phyloP scores from a whole-genome alignment of 2,329 filamentous ascomycete species.

The Emmonsia crescens region DNA sequence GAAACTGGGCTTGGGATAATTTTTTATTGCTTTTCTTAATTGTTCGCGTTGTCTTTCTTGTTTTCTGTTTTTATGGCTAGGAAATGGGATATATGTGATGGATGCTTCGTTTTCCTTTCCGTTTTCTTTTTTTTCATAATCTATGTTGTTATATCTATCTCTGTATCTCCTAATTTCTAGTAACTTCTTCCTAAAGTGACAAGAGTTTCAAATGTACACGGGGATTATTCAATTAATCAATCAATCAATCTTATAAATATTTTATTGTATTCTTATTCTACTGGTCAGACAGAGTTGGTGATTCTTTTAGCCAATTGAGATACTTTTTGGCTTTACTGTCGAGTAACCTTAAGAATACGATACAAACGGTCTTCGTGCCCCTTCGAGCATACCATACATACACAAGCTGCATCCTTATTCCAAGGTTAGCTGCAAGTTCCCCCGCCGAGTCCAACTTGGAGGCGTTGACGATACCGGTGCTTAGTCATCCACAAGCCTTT shows the following conservation, averaged over 20 bases:
- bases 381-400: not conserved
- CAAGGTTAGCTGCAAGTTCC: too few relatives aligned
- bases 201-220: not conserved
- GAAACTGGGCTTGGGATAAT: constrained; percentile 7
- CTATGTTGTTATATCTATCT: not conserved
- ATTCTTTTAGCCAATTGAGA: not conserved
- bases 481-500: not conserved
- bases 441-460: too few relatives aligned
- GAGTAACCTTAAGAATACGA: not conserved
- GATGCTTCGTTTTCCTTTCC: not conserved
- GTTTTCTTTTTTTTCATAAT: not conserved
- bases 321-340: not conserved
- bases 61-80: not conserved
- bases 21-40: not conserved
- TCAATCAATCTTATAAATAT: not conserved
- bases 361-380: not conserved
- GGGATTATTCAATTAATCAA: not conserved
- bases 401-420: not conserved
- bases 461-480: too few relatives aligned
- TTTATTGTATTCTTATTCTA: not conserved
- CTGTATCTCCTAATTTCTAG: constrained; percentile 3
- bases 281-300: not conserved
- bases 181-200: not conserved
- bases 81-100: constrained; percentile 2
- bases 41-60: not conserved